Percentiles rank a stretch among this genome's conserved stretches.
These are phyloP conservation scores for Podospora pseudopauciseta DNA, from an alignment of 495 filamentous ascomycete species.

Conservation along the genomic window DNA sequence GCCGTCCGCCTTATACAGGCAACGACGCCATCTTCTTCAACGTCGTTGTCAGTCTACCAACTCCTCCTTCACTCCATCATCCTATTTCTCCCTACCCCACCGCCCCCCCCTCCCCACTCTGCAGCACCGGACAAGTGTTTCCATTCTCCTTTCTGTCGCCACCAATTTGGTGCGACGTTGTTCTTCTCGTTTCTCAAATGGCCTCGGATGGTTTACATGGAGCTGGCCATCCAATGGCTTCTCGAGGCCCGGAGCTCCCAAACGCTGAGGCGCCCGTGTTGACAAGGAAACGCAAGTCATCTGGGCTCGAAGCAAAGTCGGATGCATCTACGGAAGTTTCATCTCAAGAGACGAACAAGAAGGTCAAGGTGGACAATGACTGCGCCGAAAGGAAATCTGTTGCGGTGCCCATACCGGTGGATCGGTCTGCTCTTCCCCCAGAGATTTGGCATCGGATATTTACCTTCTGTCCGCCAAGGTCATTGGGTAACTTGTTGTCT, in stretches of 20 bases:
- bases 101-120: not conserved
- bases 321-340: not conserved
- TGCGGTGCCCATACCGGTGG: not conserved
- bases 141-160: not conserved
- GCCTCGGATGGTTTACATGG: not conserved
- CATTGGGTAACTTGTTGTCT: conserved; percentile 47
- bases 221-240: not conserved
- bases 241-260: conserved; percentile 10
- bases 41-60: not conserved
- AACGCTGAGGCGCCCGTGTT: not conserved
- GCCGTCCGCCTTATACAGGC: not conserved
- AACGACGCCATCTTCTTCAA: not conserved
- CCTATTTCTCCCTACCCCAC: not conserved
- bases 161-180: conserved; percentile 7
- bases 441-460: conserved; percentile 58
- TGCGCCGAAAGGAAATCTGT: not conserved
- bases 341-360: not conserved
- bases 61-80: not conserved
- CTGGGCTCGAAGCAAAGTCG: conserved; percentile 6
- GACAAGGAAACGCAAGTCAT: conserved; percentile 42
- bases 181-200: not conserved
- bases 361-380: not conserved
- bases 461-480: conserved; percentile 49
- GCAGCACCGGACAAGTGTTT: not conserved
- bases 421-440: conserved; percentile 44